A percentile compares a stretch with the other conserved stretches of the same genome.
phyloP scores from a whole-genome alignment of 805 yeast genomes.

The Candida dajiaensis region DNA sequence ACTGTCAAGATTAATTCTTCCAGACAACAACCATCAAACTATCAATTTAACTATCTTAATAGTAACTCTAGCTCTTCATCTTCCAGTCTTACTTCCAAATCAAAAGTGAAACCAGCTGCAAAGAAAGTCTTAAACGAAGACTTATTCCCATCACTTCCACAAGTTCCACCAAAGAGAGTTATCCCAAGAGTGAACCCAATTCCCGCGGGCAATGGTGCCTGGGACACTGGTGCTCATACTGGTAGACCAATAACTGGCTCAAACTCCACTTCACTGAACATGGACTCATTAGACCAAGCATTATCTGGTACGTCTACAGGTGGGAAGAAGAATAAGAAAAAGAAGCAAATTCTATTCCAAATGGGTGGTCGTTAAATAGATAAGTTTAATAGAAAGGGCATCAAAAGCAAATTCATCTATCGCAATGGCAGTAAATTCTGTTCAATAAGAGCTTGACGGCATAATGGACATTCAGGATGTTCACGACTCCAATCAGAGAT shows the following conservation, averaged over 20 bases:
- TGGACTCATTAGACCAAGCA: slow-evolving; percentile 17
- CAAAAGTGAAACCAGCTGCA: slow-evolving; percentile 1
- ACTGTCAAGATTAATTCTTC: neutral
- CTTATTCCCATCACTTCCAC: slow-evolving; percentile 45
- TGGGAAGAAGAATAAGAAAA: slow-evolving; percentile 34
- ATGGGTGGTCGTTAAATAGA: slow-evolving; percentile 35
- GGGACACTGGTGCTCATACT: slow-evolving; percentile 18
- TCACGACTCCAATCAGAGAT: slow-evolving; percentile 87
- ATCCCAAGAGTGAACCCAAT: slow-evolving; percentile 56
- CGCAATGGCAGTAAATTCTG: slow-evolving; percentile 22
- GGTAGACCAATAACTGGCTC: slow-evolving; percentile 12
- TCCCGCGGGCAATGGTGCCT: slow-evolving; percentile 31
- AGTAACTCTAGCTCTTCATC: slow-evolving; percentile 18
- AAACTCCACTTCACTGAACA: neutral
- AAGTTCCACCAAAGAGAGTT: slow-evolving; percentile 35
- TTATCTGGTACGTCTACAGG: slow-evolving; percentile 18
- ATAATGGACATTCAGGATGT: slow-evolving; percentile 84
- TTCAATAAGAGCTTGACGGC: slow-evolving; percentile 59
- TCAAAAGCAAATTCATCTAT: slow-evolving; percentile 3
- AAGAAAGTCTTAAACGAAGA: slow-evolving; percentile 19
- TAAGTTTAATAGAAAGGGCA: neutral
- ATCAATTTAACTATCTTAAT: slow-evolving; percentile 11
- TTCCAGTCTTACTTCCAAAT: neutral
- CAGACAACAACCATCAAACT: neutral
- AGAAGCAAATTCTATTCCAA: slow-evolving; percentile 48